These are phyloP conservation scores for Fibroporia radiculosa DNA, from an alignment of 768 basidiomycete species.

Conservation along the genomic window DNA sequence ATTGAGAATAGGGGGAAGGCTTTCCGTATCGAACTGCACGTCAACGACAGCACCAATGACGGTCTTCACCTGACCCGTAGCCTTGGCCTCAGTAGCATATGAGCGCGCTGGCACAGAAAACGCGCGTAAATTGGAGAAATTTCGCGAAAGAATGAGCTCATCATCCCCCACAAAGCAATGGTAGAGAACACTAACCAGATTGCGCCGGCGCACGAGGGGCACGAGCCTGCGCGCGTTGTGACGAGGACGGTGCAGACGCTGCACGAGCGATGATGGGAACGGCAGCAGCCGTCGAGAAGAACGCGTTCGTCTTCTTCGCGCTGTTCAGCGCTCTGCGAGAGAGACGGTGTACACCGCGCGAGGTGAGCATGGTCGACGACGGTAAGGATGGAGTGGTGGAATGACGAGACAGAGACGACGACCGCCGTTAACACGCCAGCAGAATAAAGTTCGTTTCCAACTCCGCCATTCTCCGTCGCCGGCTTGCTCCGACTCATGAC, in stretches of 20 bases:
- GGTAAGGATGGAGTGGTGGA: slow-evolving; percentile 22
- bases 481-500: slow-evolving; percentile 21
- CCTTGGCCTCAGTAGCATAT: slow-evolving; percentile 87
- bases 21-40: slow-evolving; percentile 93
- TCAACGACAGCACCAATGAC: slow-evolving; percentile 99
- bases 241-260: slow-evolving; percentile 36
- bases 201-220: slow-evolving; percentile 40
- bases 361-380: slow-evolving; percentile 64
- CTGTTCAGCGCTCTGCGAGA: slow-evolving; percentile 76
- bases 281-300: slow-evolving; percentile 63
- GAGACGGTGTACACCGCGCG: slow-evolving; percentile 82
- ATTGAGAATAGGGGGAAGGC: slow-evolving; percentile 96
- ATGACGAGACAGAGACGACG: slow-evolving; percentile 17
- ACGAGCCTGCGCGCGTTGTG: slow-evolving; percentile 41
- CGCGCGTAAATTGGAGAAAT: not conserved
- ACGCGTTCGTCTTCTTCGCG: slow-evolving; percentile 68
- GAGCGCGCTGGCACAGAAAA: slow-evolving; percentile 48
- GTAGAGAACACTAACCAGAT: slow-evolving; percentile 39
- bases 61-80: slow-evolving; percentile 83
- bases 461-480: slow-evolving; percentile 20
- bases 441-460: slow-evolving; percentile 22
- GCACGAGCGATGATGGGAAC: slow-evolving; percentile 48
- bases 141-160: slow-evolving; percentile 1
- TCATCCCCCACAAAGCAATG: not conserved
- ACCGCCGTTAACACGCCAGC: slow-evolving; percentile 18